A percentile compares a stretch with the other conserved stretches of the same genome.
Conservation (phyloP, 2,329 filamentous ascomycete species). For the Sporothrix brunneoviolacea region DNA sequence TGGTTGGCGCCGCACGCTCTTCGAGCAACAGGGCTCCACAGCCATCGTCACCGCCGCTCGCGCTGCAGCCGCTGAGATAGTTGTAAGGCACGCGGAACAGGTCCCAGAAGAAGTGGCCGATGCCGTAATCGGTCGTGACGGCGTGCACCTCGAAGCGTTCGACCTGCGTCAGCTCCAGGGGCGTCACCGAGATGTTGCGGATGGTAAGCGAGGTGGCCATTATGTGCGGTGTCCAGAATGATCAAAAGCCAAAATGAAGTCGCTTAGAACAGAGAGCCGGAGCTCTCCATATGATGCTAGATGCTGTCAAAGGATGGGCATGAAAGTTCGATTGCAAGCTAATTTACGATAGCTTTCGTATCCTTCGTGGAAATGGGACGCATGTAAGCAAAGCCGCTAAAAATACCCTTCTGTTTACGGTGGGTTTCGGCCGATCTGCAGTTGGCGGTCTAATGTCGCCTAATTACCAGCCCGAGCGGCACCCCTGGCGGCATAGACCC, state of each 20-base stretch:
- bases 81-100: conserved; percentile 3
- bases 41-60: conserved; percentile 14
- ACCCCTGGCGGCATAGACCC: too few relatives aligned
- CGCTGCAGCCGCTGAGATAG: conserved; percentile 21
- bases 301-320: too few relatives aligned
- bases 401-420: too few relatives aligned
- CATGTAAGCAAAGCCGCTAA: too few relatives aligned
- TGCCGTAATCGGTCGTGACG: conserved; percentile 32
- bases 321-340: too few relatives aligned
- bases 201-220: conserved; percentile 52
- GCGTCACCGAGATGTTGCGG: conserved; percentile 71
- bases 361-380: too few relatives aligned
- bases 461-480: too few relatives aligned
- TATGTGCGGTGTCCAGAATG: background rate
- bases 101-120: conserved; percentile 36
- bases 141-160: conserved; percentile 61
- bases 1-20: conserved; percentile 9
- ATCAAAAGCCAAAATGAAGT: background rate
- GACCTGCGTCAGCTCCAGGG: conserved; percentile 64
- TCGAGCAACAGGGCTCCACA: conserved; percentile 16
- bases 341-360: too few relatives aligned
- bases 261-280: too few relatives aligned
- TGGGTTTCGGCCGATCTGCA: too few relatives aligned
- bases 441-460: too few relatives aligned
- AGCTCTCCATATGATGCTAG: too few relatives aligned